These are phyloP conservation scores for Penicillium sp. DNA, from an alignment of 2,329 filamentous ascomycete genomes.

Conservation along the genomic window DNA sequence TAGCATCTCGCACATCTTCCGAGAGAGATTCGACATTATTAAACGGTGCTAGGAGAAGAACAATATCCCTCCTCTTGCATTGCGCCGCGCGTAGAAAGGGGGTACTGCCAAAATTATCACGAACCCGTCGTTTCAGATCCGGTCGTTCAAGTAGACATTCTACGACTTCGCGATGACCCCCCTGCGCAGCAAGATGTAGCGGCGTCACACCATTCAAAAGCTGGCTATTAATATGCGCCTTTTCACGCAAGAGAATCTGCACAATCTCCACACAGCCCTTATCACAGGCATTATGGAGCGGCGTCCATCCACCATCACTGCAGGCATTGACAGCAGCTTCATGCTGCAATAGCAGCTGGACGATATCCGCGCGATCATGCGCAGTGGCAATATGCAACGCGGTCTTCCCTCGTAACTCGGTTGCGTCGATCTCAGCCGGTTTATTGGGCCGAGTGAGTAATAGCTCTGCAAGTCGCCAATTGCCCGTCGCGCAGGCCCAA, in stretches of 20 bases:
- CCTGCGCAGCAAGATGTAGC: slow-evolving; percentile 46
- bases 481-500: slow-evolving; percentile 63
- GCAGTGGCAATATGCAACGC: slow-evolving; percentile 56
- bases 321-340: slow-evolving; percentile 52
- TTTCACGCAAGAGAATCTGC: slow-evolving; percentile 45
- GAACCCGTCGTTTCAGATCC: slow-evolving; percentile 36
- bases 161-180: slow-evolving; percentile 43
- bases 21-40: slow-evolving; percentile 42
- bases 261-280: slow-evolving; percentile 53
- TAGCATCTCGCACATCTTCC: slow-evolving; percentile 49
- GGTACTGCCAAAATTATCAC: slow-evolving; percentile 47
- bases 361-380: slow-evolving; percentile 44
- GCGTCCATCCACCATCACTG: slow-evolving; percentile 58
- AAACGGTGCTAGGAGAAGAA: slow-evolving; percentile 40
- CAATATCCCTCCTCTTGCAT: slow-evolving; percentile 43
- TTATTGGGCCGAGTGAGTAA: slow-evolving; percentile 46
- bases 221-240: slow-evolving; percentile 44
- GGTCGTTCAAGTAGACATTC: slow-evolving; percentile 38
- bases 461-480: slow-evolving; percentile 54
- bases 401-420: slow-evolving; percentile 49
- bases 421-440: slow-evolving; percentile 47
- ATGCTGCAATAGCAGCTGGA: slow-evolving; percentile 48
- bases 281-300: slow-evolving; percentile 59
- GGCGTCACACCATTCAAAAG: slow-evolving; percentile 45
- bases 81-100: slow-evolving; percentile 47